Evolutionary conservation across 2,329 filamentous ascomycete genomes (phyloP).

Genomic region (Catunica adiposa): DNA sequence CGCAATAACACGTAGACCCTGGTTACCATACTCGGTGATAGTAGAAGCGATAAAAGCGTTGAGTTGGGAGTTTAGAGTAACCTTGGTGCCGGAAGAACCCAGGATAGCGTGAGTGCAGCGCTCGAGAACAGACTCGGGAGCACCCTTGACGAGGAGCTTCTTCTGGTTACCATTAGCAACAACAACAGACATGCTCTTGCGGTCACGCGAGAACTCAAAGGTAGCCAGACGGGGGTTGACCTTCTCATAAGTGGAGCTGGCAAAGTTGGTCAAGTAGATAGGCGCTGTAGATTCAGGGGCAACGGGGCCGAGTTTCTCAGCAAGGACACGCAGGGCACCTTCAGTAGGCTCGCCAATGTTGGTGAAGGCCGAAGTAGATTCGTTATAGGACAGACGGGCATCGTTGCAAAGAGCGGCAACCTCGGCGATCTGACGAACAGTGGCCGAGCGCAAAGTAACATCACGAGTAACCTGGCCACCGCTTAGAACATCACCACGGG

Average conservation of each 20-base stretch:
- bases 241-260: conserved; percentile 72
- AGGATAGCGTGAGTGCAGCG: conserved; percentile 71
- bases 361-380: conserved; percentile 54
- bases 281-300: conserved; percentile 37
- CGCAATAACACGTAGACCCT: conserved; percentile 85
- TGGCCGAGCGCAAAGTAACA: conserved; percentile 54
- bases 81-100: conserved; percentile 62
- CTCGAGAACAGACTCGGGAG: conserved; percentile 85
- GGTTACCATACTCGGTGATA: conserved; percentile 78
- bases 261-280: conserved; percentile 57
- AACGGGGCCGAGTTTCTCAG: conserved; percentile 84
- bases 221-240: conserved; percentile 61
- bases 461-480: conserved; percentile 53
- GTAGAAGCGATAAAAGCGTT: conserved; percentile 57
- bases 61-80: conserved; percentile 54
- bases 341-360: conserved; percentile 92
- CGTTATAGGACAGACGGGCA: conserved; percentile 65
- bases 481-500: conserved; percentile 55
- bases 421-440: conserved; percentile 60
- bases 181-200: conserved; percentile 98
- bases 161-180: conserved; percentile 53
- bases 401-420: conserved; percentile 76
- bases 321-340: conserved; percentile 75
- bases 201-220: conserved; percentile 91
- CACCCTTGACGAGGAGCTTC: conserved; percentile 87